phyloP scores from a whole-genome alignment of 495 filamentous ascomycete species.

The Penicillium arizonense region DNA sequence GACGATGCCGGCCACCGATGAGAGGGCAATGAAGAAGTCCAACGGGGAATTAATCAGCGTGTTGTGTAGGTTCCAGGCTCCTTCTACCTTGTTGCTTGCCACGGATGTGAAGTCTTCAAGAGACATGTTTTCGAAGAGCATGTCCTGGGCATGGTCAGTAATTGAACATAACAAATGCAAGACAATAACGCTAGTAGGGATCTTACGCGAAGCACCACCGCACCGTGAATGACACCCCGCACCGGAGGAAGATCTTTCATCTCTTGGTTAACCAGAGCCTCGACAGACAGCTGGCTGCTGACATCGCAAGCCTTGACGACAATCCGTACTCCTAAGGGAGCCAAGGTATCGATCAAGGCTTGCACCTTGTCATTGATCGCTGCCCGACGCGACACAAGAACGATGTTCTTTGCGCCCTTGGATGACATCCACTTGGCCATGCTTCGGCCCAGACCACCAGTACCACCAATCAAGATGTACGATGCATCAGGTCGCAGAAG shows the following conservation, averaged over 20 bases:
- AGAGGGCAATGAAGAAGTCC: slow-evolving; percentile 68
- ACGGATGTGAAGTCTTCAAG: slow-evolving; percentile 36
- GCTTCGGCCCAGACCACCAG: slow-evolving; percentile 60
- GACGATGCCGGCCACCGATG: slow-evolving; percentile 58
- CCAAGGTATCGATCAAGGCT: slow-evolving; percentile 51
- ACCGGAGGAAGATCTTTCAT: slow-evolving; percentile 44
- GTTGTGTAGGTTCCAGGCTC: slow-evolving; percentile 51
- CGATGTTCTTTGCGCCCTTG: slow-evolving; percentile 55
- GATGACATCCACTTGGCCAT: slow-evolving; percentile 59
- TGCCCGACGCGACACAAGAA: slow-evolving; percentile 58
- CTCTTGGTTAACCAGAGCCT: slow-evolving; percentile 17
- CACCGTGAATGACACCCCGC: slow-evolving; percentile 51
- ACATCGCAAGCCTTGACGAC: slow-evolving; percentile 29
- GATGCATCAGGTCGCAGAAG: slow-evolving; percentile 43
- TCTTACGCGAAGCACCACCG: slow-evolving; percentile 41
- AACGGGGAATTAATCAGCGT: slow-evolving; percentile 32
- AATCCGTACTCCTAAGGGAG: slow-evolving; percentile 40
- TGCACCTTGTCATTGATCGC: slow-evolving; percentile 54
- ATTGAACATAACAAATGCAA: neutral
- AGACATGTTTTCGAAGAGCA: slow-evolving; percentile 42
- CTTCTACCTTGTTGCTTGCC: slow-evolving; percentile 43
- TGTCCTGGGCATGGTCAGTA: slow-evolving; percentile 26
- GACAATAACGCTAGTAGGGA: too few species aligned
- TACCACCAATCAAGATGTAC: slow-evolving; percentile 62
- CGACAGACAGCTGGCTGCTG: slow-evolving; percentile 18